Evolutionary conservation across 495 filamentous ascomycete genomes (phyloP), one percentile per base, ranked within the genome.

Genomic region (Beverwykella pulmonaria): DNA sequence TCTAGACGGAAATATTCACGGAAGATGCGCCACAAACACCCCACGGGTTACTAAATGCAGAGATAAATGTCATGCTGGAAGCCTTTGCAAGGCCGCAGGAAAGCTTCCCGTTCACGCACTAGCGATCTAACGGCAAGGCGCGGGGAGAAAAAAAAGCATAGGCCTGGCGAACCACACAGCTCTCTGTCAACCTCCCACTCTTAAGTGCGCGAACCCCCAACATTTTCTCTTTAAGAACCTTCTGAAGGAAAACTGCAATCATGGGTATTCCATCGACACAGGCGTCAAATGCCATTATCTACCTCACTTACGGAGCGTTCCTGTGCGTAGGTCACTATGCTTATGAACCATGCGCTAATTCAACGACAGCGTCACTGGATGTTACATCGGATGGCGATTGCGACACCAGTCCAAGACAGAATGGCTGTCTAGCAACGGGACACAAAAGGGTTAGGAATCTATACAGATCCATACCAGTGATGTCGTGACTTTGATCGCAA

Each of bases 221-320:
- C 50, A 20, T 32, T 36, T 15, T 27, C 32, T 14, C 19, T 41
- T 22, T 46, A 7, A n/a, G n/a, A 2, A 14, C 56, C 14, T 50
- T 22, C 27, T 20, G 12, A 17, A 2, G n/a, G 34, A 66, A 29
- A 46, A 48, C 0, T 7, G 50, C 27, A 32, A 59, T n/a, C 17
- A 91, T 91, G 88, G 87, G 87, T 19, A 82, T 87, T 63, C 87
- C 87, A 61, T 90, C 88, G 0, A 83, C 79, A 32, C 78, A 82
- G 78, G 88, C 87, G 72, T 91, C 89, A 15, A 89, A 92, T 78
- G 87, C 87, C 73, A 79, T 92, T 61, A 87, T 92, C 72, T 92
- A 91, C 70, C 74, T 88, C 20, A 88, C 88, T 25, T 92, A 91
- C 77, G 86, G 79, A 27, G 78, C 80, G 20, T 92, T 92, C 73